These are phyloP conservation scores for Solanum bulbocastanum DNA, from an alignment of 257 asterid species.

Conservation along the genomic window DNA sequence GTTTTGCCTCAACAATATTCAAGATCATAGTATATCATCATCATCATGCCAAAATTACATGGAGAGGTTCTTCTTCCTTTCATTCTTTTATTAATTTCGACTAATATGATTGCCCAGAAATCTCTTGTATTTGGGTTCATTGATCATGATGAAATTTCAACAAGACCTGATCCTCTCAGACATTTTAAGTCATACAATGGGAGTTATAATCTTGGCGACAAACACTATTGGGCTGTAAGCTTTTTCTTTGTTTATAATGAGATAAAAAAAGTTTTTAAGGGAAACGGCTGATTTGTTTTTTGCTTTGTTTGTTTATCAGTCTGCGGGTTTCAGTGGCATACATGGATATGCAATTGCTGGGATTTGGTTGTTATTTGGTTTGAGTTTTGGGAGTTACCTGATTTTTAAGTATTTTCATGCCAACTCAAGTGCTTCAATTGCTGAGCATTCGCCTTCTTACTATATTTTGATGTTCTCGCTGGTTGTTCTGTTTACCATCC, in stretches of 20 bases:
- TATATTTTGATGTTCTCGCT: slow-evolving; percentile 18
- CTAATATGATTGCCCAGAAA: slow-evolving; percentile 11
- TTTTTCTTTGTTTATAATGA: not conserved
- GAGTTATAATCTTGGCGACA: slow-evolving; percentile 33
- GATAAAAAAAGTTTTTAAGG: not conserved
- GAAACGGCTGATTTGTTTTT: not conserved
- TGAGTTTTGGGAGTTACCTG: slow-evolving; percentile 31
- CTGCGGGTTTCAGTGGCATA: slow-evolving; percentile 45
- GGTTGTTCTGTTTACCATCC: slow-evolving; percentile 30
- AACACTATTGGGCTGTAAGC: slow-evolving; percentile 63
- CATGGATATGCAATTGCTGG: slow-evolving; percentile 49
- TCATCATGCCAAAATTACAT: slow-evolving; percentile 25
- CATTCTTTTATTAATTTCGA: slow-evolving; percentile 18
- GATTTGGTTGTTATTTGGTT: slow-evolving; percentile 36
- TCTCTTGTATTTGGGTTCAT: slow-evolving; percentile 20
- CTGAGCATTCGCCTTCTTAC: slow-evolving; percentile 13
- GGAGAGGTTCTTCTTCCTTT: slow-evolving; percentile 5
- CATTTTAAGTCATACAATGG: slow-evolving; percentile 27
- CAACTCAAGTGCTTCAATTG: slow-evolving; percentile 1
- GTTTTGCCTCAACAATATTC: not conserved
- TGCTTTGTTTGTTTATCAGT: slow-evolving; percentile 15
- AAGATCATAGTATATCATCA: not conserved
- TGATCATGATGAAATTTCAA: slow-evolving; percentile 5
- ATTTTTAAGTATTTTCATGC: slow-evolving; percentile 14
- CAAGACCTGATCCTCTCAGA: slow-evolving; percentile 33